Conservation (phyloP, 768 basidiomycete species). For the Austroboletus eburneus region DNA sequence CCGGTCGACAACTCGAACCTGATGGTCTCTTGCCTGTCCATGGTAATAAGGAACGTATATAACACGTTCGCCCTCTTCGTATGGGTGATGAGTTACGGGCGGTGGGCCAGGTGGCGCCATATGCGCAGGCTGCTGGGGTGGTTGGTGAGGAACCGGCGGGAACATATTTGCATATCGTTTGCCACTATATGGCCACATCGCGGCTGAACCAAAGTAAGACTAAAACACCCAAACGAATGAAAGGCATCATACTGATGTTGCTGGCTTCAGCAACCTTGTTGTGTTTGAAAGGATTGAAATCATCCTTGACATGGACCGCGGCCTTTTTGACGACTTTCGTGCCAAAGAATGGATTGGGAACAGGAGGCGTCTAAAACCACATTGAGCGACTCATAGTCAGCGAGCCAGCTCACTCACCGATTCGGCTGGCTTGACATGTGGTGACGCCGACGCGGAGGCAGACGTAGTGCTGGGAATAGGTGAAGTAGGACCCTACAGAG, state of each 20-base stretch:
- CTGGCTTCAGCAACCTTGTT: slow-evolving; percentile 74
- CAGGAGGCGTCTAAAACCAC: slow-evolving; percentile 36
- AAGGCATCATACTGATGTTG: slow-evolving; percentile 58
- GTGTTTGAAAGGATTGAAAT: slow-evolving; percentile 96
- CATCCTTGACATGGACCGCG: slow-evolving; percentile 84
- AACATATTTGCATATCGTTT: slow-evolving; percentile 82
- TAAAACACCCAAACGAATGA: neutral
- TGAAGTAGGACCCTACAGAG: slow-evolving; percentile 42
- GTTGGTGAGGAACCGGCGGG: slow-evolving; percentile 55
- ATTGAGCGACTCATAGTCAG: slow-evolving; percentile 6
- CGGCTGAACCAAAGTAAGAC: slow-evolving; percentile 39
- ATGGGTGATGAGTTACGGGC: slow-evolving; percentile 67
- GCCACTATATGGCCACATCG: slow-evolving; percentile 85
- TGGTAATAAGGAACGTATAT: slow-evolving; percentile 83
- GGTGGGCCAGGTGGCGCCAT: slow-evolving; percentile 65
- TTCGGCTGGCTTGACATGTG: slow-evolving; percentile 59
- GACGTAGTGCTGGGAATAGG: slow-evolving; percentile 40
- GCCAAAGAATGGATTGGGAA: slow-evolving; percentile 90
- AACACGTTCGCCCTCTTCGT: slow-evolving; percentile 75
- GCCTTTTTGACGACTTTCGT: slow-evolving; percentile 71
- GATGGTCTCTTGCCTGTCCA: slow-evolving; percentile 49
- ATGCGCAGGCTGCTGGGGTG: slow-evolving; percentile 62
- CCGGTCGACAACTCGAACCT: neutral
- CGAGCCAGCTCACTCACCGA: slow-evolving; percentile 33
- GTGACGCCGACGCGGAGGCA: slow-evolving; percentile 50